These are phyloP conservation scores for Cairneyella variabilis DNA, from an alignment of 495 filamentous ascomycete species.

Conservation along the genomic window DNA sequence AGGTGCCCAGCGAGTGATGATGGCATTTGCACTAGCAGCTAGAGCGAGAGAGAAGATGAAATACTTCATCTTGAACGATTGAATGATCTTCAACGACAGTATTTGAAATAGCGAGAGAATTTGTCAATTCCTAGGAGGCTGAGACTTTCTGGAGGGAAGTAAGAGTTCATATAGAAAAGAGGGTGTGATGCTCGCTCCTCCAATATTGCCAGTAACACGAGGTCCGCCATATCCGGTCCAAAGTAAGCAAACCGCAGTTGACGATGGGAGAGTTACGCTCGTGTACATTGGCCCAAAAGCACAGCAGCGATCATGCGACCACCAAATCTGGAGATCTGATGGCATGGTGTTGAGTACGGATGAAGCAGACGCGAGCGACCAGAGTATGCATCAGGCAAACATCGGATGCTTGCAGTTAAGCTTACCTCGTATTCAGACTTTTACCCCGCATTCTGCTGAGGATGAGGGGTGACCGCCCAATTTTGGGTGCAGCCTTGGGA, in stretches of 20 bases:
- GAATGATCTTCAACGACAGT: not conserved
- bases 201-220: not conserved
- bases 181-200: not conserved
- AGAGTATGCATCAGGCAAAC: not conserved
- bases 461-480: not conserved
- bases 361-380: not conserved
- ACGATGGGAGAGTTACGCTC: not conserved
- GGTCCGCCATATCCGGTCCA: not conserved
- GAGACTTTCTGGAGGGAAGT: not conserved
- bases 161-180: not conserved
- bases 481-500: not conserved
- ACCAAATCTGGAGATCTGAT: too few relatives aligned
- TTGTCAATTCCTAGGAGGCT: not conserved
- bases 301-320: too few relatives aligned
- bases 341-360: too few relatives aligned
- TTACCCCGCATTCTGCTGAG: not conserved
- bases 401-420: not conserved
- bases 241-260: not conserved
- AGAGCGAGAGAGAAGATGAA: not conserved
- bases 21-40: constrained; percentile 1
- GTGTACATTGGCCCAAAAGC: too few relatives aligned
- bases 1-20: constrained; percentile 9
- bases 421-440: not conserved
- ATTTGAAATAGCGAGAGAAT: not conserved
- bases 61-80: constrained; percentile 4